Evolutionary conservation across 2,329 filamentous ascomycete genomes (phyloP), one percentile per base, ranked within the genome.

Genomic region (Cercospora canescens): DNA sequence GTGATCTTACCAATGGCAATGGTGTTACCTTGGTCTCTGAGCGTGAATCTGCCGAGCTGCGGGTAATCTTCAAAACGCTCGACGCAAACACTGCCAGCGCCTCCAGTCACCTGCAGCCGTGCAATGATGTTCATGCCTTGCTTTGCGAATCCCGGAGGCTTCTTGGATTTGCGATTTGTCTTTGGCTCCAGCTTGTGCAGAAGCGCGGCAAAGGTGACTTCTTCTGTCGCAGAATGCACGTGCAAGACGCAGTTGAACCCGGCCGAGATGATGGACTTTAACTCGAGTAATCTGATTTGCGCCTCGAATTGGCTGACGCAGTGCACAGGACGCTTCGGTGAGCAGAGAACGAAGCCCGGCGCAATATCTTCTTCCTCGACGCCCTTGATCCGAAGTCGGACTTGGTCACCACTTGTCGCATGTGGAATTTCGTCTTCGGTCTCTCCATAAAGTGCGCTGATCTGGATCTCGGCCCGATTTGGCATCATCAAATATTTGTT

Each of bases 1-100:
- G 93, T 97, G 79, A 99, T 96, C 87, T 99, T 99, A 76, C 95
- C 95, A 82, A 99, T 99, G 64, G 95, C 95, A 83, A 99, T 97
- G 0, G 95, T 99, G 91, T 98, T 94, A 75, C 95, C 95, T 89
- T 98, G 76, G 62, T 77, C 93, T 86, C 93, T 86, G 62, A 96
- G 85, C 18, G 93, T 96, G 80, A 96, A 96, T 50, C 93, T 89
- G 75, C 93, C 93, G 80, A 97, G 87, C 81, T 98, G 95, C 67
- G 94, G 90, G 81, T 98, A 97, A 77, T 98, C 94, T 77, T 97
- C 94, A 74, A 97, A 99, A 69, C 86, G 88, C 82, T 99, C 95
- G 28, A 98, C 89, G 80, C 96, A 98, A 37, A 99, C 93, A 48
- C 89, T 88, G 64, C 93, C 93, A 16, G 92, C 91, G 64, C 90